A percentile compares a stretch with the other conserved stretches of the same genome.
phyloP scores from a whole-genome alignment of 495 filamentous ascomycete species.

The Mytilinidion resinicola region DNA sequence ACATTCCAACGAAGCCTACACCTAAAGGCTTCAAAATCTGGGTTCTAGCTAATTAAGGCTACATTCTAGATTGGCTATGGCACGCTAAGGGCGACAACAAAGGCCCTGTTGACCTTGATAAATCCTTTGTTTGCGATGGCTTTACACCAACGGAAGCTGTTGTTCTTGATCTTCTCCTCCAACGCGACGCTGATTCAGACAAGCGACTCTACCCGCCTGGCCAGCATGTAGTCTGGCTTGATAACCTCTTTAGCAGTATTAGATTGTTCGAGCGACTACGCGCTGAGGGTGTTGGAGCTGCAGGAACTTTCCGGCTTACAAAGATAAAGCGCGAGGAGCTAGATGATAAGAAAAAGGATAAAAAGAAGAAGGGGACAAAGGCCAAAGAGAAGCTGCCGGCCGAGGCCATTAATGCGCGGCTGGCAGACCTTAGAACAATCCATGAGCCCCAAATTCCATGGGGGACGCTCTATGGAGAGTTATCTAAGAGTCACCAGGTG shows the following conservation, averaged over 20 bases:
- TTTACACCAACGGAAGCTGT: no score
- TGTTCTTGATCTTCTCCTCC: background rate
- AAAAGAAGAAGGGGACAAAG: background rate
- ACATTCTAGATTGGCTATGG: slow-evolving; percentile 1
- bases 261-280: background rate
- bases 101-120: background rate
- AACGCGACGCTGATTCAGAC: background rate
- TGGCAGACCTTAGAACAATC: no score
- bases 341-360: background rate
- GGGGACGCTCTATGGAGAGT: no score
- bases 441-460: no score
- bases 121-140: background rate
- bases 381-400: background rate
- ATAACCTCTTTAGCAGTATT: background rate
- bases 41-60: slow-evolving; percentile 1
- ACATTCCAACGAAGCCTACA: no score
- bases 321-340: background rate
- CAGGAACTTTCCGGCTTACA: background rate
- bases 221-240: no score
- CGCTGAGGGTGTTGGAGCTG: background rate
- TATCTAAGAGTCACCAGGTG: no score
- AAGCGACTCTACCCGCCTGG: background rate
- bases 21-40: no score
- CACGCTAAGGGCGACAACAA: background rate
- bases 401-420: background rate